Conservation (phyloP, 1,284 basidiomycete genomes). For the Heterobasidion irregulare region DNA sequence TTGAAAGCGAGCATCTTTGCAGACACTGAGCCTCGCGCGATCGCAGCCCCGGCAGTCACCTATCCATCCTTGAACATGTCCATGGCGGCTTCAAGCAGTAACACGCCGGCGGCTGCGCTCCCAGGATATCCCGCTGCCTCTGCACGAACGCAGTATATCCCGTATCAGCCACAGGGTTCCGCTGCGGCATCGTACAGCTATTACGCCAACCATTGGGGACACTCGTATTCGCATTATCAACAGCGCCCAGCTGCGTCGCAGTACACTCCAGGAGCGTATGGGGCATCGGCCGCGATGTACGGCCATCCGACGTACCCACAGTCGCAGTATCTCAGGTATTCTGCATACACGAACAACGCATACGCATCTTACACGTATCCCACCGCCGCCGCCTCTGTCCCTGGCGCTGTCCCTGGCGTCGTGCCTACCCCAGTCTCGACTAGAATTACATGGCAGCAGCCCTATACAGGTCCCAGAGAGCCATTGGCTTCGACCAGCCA, state of each 20-base stretch:
- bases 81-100: neutral
- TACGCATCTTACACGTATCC: neutral
- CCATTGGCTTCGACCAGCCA: neutral
- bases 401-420: neutral
- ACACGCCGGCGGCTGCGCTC: neutral
- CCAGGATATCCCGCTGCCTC: neutral
- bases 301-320: neutral
- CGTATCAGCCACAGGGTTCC: neutral
- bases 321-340: neutral
- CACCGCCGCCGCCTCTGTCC: neutral
- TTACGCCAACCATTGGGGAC: neutral
- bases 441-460: conserved; percentile 9
- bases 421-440: neutral
- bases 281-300: neutral
- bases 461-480: conserved; percentile 8
- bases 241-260: neutral
- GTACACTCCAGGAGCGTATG: neutral
- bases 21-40: neutral
- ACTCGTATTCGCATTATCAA: neutral
- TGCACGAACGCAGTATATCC: neutral
- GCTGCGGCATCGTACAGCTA: neutral
- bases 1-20: neutral
- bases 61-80: conserved; percentile 1
- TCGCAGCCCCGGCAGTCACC: neutral
- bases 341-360: neutral